Percentiles rank a stretch among this genome's conserved stretches.
These are phyloP conservation scores for Epichloe coenophiala DNA, from an alignment of 2,329 filamentous ascomycete species.

Conservation along the genomic window DNA sequence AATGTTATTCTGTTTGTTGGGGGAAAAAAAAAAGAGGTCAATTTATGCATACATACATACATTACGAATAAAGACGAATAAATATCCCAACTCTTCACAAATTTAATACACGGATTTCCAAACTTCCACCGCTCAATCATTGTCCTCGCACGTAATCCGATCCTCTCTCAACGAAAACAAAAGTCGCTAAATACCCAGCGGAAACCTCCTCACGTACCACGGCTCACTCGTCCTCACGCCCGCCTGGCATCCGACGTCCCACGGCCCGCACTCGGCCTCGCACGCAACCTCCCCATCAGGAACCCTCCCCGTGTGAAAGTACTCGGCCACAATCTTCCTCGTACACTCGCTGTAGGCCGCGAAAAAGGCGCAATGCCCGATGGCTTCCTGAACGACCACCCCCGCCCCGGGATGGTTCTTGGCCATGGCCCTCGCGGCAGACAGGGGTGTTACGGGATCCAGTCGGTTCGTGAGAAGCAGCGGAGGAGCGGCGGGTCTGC, in stretches of 20 bases:
- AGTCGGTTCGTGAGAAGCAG: constrained; percentile 28
- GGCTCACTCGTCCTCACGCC: neutral
- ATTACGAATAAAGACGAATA: no score
- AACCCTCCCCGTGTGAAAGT: constrained; percentile 11
- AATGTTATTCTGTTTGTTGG: no score
- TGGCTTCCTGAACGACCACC: constrained; percentile 11
- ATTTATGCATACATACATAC: no score
- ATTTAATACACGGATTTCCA: no score
- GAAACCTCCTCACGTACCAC: constrained; percentile 1
- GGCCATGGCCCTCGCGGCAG: constrained; percentile 7
- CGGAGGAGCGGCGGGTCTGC: constrained; percentile 26
- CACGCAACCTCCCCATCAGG: constrained; percentile 9
- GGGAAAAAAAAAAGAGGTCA: no score
- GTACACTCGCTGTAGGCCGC: constrained; percentile 9
- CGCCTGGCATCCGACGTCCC: constrained; percentile 5
- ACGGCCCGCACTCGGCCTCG: constrained; percentile 10
- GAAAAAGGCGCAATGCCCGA: constrained; percentile 9
- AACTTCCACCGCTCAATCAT: no score
- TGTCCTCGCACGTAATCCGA: neutral
- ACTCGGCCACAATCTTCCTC: constrained; percentile 7
- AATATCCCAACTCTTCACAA: no score
- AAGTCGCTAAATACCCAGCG: neutral
- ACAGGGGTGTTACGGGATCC: constrained; percentile 34
- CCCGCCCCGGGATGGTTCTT: constrained; percentile 10
- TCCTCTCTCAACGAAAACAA: neutral